Percentiles rank a stretch among this genome's conserved stretches.
These are phyloP conservation scores for Podospora conica DNA, from an alignment of 495 filamentous ascomycete genomes.

Conservation along the genomic window DNA sequence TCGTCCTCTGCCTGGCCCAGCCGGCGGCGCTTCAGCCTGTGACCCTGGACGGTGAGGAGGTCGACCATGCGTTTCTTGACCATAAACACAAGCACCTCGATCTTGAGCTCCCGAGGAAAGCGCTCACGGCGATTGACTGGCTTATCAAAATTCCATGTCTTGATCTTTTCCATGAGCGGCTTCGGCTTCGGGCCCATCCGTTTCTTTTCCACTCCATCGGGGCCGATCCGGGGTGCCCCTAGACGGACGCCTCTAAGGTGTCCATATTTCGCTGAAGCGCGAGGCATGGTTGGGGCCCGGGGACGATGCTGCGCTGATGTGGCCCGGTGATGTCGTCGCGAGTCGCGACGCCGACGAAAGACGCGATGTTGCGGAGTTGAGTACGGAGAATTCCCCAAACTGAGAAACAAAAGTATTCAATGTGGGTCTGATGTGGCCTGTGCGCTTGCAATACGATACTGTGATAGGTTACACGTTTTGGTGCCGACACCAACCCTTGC, in stretches of 20 bases:
- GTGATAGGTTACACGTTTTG: not conserved
- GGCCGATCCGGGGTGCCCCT: not conserved
- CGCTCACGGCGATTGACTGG: constrained; percentile 19
- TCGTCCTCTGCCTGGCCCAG: constrained; percentile 19
- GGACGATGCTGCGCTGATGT: too few relatives aligned
- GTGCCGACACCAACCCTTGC: not conserved
- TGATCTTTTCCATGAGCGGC: constrained; percentile 15
- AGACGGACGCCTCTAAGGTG: too few relatives aligned
- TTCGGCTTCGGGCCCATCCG: constrained; percentile 19
- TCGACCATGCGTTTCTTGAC: constrained; percentile 24
- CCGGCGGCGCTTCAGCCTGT: constrained; percentile 15
- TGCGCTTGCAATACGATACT: not conserved
- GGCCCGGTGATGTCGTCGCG: not conserved
- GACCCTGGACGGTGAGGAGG: not conserved
- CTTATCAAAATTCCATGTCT: constrained; percentile 15
- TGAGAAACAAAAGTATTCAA: not conserved
- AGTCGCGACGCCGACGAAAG: not conserved
- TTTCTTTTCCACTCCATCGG: constrained; percentile 8
- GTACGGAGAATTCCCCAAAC: not conserved
- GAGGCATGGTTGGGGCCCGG: too few relatives aligned
- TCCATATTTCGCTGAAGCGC: too few relatives aligned
- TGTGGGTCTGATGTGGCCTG: not conserved
- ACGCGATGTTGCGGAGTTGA: not conserved
- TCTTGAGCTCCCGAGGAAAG: constrained; percentile 24
- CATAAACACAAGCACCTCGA: constrained; percentile 25